These are phyloP conservation scores for Vanilla planifolia DNA, from an alignment of 106 monocot genomes.

Conservation along the genomic window DNA sequence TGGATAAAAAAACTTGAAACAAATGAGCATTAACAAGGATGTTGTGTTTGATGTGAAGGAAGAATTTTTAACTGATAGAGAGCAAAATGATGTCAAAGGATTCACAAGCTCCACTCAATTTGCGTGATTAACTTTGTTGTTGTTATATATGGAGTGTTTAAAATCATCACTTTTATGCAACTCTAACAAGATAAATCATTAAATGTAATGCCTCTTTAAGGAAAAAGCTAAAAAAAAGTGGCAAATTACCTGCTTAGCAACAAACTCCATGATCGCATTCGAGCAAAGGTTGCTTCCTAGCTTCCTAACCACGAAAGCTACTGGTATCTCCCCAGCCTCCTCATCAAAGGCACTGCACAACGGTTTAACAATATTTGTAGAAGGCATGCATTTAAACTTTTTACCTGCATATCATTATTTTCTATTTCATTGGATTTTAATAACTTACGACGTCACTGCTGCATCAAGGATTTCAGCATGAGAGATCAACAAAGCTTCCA, in stretches of 20 bases:
- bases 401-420: neutral
- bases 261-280: slow-evolving; percentile 36
- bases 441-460: slow-evolving; percentile 59
- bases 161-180: too few species aligned
- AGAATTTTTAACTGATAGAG: too few species aligned
- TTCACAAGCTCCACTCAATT: too few species aligned
- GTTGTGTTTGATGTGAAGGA: too few species aligned
- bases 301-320: slow-evolving; percentile 57
- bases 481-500: slow-evolving; percentile 51
- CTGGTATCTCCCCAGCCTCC: slow-evolving; percentile 64
- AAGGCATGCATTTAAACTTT: neutral
- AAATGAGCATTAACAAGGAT: too few species aligned
- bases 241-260: slow-evolving; percentile 43
- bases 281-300: slow-evolving; percentile 31
- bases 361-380: neutral
- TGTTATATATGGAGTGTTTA: too few species aligned
- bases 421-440: neutral
- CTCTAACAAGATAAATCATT: too few species aligned
- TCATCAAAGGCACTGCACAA: slow-evolving; percentile 38
- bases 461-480: slow-evolving; percentile 68
- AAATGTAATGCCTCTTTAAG: too few species aligned
- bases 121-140: too few species aligned
- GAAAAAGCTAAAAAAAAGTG: neutral
- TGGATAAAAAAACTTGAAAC: too few species aligned
- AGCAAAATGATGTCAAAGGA: too few species aligned